These are phyloP conservation scores for Phytophthora constricta DNA, from an alignment of 352 stramenopile species.

Conservation along the genomic window DNA sequence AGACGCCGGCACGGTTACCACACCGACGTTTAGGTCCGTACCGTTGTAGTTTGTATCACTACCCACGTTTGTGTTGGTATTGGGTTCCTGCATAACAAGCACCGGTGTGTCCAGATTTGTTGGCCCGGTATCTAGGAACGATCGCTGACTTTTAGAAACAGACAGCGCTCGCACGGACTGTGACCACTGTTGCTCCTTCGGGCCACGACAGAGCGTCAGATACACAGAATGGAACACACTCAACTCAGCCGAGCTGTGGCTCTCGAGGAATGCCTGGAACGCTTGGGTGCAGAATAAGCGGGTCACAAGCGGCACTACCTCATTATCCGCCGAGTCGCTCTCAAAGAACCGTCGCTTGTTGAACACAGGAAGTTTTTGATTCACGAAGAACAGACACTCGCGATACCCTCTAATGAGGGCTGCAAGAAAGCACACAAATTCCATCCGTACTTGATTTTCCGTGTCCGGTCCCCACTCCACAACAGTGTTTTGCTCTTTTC, in stretches of 20 bases:
- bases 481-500: constrained; percentile 12
- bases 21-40: background rate
- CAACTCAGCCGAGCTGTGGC: constrained; percentile 69
- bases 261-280: constrained; percentile 86
- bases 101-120: constrained; percentile 31
- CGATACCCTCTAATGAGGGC: constrained; percentile 79
- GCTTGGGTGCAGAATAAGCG: constrained; percentile 76
- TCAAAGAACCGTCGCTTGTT: constrained; percentile 87
- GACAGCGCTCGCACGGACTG: constrained; percentile 40
- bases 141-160: constrained; percentile 32
- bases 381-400: constrained; percentile 88
- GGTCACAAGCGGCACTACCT: constrained; percentile 73
- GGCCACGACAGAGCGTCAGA: constrained; percentile 54
- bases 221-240: constrained; percentile 85
- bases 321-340: constrained; percentile 57
- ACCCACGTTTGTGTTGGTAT: background rate
- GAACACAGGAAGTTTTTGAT: constrained; percentile 87
- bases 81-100: constrained; percentile 18
- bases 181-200: constrained; percentile 63
- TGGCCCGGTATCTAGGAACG: constrained; percentile 24
- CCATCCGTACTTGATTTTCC: constrained; percentile 72
- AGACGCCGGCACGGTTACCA: background rate
- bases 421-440: constrained; percentile 79
- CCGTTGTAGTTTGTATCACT: background rate
- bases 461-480: constrained; percentile 40